Percentiles rank a stretch among this genome's conserved stretches.
These are phyloP conservation scores for Trichoderma breve DNA, from an alignment of 2,329 filamentous ascomycete genomes.

Conservation along the genomic window DNA sequence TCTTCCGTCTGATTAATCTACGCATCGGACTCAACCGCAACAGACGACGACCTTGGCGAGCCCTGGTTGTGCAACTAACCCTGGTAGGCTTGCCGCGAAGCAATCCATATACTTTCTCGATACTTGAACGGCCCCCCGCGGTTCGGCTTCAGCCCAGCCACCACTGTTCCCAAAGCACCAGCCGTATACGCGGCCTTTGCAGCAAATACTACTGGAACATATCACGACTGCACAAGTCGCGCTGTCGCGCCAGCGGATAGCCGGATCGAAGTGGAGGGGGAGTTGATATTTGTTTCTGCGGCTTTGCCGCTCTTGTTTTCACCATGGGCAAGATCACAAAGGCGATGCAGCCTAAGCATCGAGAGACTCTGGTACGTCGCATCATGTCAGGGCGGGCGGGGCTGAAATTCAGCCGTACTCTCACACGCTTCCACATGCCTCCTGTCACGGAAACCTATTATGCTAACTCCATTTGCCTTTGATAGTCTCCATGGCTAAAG, in stretches of 20 bases:
- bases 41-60: background rate
- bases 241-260: slow-evolving; percentile 42
- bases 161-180: background rate
- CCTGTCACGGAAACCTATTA: background rate
- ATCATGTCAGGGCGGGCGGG: background rate
- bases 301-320: slow-evolving; percentile 57
- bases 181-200: background rate
- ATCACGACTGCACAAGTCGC: slow-evolving; percentile 35
- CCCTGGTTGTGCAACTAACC: background rate
- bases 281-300: slow-evolving; percentile 48
- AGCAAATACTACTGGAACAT: slow-evolving; percentile 7
- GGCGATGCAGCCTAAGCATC: slow-evolving; percentile 64
- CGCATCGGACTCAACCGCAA: background rate
- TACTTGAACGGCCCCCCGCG: background rate
- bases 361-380: slow-evolving; percentile 60
- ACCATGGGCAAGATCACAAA: slow-evolving; percentile 69
- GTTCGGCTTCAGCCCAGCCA: slow-evolving; percentile 15
- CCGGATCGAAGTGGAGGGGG: slow-evolving; percentile 57
- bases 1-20: background rate
- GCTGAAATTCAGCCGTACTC: background rate
- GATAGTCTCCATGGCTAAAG: slow-evolving; percentile 81
- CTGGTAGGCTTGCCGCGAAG: background rate
- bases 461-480: slow-evolving; percentile 7
- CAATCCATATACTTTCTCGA: background rate
- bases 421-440: background rate